Percentiles rank a stretch among this genome's conserved stretches.
Conservation (phyloP, 345 rosid species). For the Abelmoschus esculentus region DNA sequence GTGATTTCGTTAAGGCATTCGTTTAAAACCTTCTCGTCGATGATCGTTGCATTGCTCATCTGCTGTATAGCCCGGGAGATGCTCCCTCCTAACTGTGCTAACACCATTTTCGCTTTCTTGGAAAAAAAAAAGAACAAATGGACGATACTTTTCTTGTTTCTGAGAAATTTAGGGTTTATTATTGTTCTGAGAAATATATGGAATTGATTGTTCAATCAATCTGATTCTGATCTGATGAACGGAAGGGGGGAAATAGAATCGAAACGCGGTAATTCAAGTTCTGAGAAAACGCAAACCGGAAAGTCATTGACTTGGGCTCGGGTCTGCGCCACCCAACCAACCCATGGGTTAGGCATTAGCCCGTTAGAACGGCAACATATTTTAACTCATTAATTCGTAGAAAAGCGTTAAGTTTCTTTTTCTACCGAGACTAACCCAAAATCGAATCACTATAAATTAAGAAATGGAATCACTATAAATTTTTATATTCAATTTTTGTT, state of each 20-base stretch:
- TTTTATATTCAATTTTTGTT: too few relatives aligned
- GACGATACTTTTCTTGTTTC: not conserved
- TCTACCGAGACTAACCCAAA: too few relatives aligned
- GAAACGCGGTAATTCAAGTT: not conserved
- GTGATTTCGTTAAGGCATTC: constrained; percentile 92
- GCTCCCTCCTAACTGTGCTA: constrained; percentile 81
- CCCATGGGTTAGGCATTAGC: too few relatives aligned
- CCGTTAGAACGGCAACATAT: too few relatives aligned
- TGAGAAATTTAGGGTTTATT: not conserved
- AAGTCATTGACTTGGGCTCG: not conserved
- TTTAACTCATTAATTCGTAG: too few relatives aligned
- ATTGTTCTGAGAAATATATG: too few relatives aligned
- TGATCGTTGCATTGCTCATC: constrained; percentile 94
- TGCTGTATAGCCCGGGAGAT: constrained; percentile 94
- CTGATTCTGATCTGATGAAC: not conserved
- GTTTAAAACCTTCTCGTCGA: constrained; percentile 40
- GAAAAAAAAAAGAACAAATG: too few relatives aligned
- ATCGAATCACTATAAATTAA: too few relatives aligned
- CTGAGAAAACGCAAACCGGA: not conserved
- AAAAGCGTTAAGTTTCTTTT: too few relatives aligned
- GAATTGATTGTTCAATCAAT: not conserved
- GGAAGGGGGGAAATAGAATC: not conserved
- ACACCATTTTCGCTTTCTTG: constrained; percentile 60
- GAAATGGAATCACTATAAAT: too few relatives aligned
- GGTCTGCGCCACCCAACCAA: not conserved